Base-by-base conservation (phyloP, 495 filamentous ascomycete species). In the Aspergillus haitiensis region DNA sequence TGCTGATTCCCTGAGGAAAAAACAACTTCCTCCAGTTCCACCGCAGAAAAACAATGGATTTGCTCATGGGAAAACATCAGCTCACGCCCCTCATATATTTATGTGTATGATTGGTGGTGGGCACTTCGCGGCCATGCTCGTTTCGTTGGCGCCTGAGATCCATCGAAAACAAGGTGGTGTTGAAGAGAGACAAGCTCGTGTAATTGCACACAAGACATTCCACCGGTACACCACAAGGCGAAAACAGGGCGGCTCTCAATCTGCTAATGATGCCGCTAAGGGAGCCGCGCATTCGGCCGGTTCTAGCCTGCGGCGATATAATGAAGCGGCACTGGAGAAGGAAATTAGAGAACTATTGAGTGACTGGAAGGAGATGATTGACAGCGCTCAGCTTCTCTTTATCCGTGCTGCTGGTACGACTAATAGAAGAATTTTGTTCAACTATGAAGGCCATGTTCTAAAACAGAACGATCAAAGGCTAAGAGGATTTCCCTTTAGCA, bases 51-150 rank as follows among this genome's bases (percentile, higher is more conserved):
- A 74, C 16, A 70, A 75, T 46, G 67, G 68, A 18, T 68, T 72
- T 37, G 80, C 81, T 8, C 83, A 80, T 18, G 80, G 79, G 39
- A 71, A 78, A 1, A 78, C 82, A 0, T 64, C 75, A 9, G 79
- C 85, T 32, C 83, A 88, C 2, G 82, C 83, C 42, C 90, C 90
- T 6, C 93, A 97, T 65, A 84, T 96, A 31, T 97, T 98, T 67
- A 83, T 98, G 56, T 98, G 92, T 71, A 98, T 98, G 94, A 95
- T 98, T 55, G 94, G 94, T 7, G 94, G 94, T 62, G 94, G 94
- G 2, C 94, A 98, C 66, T 98, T 98, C 70, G 94, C 94, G 0
- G 95, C 89, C 18, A 97, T 98, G 92, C 78, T 98, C 35, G 87
- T 98, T 16, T 91, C 92, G 3, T 80, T 98, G 4, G 86, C 89